Evolutionary conservation across 2,329 filamentous ascomycete genomes (phyloP).

Genomic region (Penicillium sp.): DNA sequence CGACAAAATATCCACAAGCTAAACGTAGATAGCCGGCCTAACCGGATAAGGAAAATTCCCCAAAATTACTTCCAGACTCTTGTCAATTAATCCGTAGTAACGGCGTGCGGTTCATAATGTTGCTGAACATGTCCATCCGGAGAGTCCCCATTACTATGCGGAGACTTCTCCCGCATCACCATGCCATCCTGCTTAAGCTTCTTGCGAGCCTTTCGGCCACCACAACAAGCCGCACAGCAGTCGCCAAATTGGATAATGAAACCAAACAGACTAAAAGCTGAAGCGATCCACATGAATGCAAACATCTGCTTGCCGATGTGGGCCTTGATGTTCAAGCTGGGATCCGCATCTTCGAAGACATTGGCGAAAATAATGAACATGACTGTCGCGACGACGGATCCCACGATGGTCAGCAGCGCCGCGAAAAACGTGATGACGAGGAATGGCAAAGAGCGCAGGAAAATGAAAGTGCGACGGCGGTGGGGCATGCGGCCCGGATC

Average conservation of each 20-base stretch:
- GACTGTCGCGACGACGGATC: conserved; percentile 73
- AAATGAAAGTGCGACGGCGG: conserved; percentile 37
- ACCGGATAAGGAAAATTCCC: neutral
- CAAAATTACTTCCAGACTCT: neutral
- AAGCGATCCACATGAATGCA: conserved; percentile 85
- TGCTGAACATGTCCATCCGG: neutral
- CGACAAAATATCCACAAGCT: neutral
- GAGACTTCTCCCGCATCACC: conserved; percentile 14
- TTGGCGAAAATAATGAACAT: conserved; percentile 81
- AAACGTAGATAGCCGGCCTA: neutral
- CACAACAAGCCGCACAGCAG: conserved; percentile 66
- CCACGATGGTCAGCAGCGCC: conserved; percentile 67
- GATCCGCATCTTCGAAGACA: conserved; percentile 66
- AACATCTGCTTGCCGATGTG: conserved; percentile 73
- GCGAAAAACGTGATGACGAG: conserved; percentile 67
- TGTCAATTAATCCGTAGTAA: neutral
- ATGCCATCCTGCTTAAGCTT: conserved; percentile 26
- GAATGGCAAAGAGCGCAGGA: conserved; percentile 62
- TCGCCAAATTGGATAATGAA: conserved; percentile 73
- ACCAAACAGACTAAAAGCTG: conserved; percentile 64
- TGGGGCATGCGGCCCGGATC: conserved; percentile 29
- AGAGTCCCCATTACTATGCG: neutral
- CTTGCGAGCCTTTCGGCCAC: conserved; percentile 39
- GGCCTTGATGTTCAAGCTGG: conserved; percentile 73
- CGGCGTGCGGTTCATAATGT: neutral